These are phyloP conservation scores for Abelmoschus esculentus DNA, from an alignment of 345 rosid species.

Conservation along the genomic window DNA sequence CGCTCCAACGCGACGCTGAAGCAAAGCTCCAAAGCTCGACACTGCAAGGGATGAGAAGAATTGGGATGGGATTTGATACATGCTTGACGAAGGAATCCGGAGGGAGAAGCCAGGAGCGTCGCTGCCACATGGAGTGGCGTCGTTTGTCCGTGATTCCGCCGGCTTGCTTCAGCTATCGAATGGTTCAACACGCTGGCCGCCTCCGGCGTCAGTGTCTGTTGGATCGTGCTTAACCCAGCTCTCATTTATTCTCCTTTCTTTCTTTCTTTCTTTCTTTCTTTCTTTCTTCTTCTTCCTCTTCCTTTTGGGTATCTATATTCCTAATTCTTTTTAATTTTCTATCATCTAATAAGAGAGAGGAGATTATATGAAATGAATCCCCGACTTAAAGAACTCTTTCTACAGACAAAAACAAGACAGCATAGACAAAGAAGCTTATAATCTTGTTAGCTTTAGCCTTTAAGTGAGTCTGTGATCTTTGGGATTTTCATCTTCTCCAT, in stretches of 20 bases:
- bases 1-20: conserved; percentile 98
- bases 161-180: conserved; percentile 81
- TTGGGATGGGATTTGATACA: conserved; percentile 97
- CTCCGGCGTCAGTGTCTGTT: conserved; percentile 96
- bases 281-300: not conserved
- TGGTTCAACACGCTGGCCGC: conserved; percentile 84
- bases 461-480: not conserved
- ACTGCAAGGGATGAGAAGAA: conserved; percentile 98
- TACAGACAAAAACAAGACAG: conserved; percentile 17
- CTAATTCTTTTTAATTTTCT: not conserved
- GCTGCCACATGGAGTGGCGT: conserved; percentile 42
- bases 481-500: not conserved
- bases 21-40: conserved; percentile 97
- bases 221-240: conserved; percentile 90
- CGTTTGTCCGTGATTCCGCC: conserved; percentile 90
- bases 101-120: conserved; percentile 63
- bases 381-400: conserved; percentile 24
- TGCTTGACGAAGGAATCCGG: conserved; percentile 92
- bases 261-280: not conserved
- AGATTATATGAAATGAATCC: conserved; percentile 4
- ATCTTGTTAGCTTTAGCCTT: no score
- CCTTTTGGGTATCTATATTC: not conserved
- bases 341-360: not conserved
- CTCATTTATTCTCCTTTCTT: conserved; percentile 43
- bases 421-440: not conserved